Percentiles rank a stretch among this genome's conserved stretches.
These are phyloP conservation scores for Dentipellis sp. DNA, from an alignment of 768 basidiomycete genomes.

Conservation along the genomic window DNA sequence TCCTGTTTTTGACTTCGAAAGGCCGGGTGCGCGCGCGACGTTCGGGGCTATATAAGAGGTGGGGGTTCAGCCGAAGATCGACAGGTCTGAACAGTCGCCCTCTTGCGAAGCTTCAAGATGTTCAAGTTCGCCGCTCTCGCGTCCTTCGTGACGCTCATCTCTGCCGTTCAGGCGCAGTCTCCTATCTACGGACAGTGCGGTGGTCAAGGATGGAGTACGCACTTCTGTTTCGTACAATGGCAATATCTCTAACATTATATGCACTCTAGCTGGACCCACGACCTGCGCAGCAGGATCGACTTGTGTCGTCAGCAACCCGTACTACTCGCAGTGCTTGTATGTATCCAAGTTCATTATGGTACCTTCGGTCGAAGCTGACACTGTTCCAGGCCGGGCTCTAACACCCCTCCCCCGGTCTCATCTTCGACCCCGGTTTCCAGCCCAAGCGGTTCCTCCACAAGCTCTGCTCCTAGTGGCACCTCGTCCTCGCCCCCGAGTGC, in stretches of 20 bases:
- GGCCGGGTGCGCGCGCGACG: not conserved
- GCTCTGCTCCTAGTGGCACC: constrained; percentile 17
- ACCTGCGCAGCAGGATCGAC: constrained; percentile 23
- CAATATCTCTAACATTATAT: not conserved
- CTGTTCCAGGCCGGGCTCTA: constrained; percentile 4
- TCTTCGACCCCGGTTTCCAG: constrained; percentile 12
- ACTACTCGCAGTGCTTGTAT: constrained; percentile 27
- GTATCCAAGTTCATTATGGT: not conserved
- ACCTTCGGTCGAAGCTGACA: constrained; percentile 4
- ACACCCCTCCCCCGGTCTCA: constrained; percentile 7
- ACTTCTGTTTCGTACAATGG: not conserved
- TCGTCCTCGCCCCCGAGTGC: constrained; percentile 27
- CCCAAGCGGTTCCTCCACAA: constrained; percentile 7
- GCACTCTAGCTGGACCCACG: constrained; percentile 21
- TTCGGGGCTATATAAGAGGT: not conserved
- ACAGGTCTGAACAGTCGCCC: not conserved
- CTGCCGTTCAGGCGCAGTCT: constrained; percentile 33
- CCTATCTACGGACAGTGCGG: constrained; percentile 45
- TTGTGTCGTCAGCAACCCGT: constrained; percentile 23
- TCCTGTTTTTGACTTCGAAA: not conserved
- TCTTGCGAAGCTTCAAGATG: not conserved
- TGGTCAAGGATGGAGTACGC: constrained; percentile 41
- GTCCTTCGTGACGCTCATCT: constrained; percentile 34
- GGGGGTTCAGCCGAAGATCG: not conserved
- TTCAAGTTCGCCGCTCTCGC: constrained; percentile 36